Conservation (phyloP, 2,329 filamentous ascomycete genomes). For the Apiospora rasikravindrae region DNA sequence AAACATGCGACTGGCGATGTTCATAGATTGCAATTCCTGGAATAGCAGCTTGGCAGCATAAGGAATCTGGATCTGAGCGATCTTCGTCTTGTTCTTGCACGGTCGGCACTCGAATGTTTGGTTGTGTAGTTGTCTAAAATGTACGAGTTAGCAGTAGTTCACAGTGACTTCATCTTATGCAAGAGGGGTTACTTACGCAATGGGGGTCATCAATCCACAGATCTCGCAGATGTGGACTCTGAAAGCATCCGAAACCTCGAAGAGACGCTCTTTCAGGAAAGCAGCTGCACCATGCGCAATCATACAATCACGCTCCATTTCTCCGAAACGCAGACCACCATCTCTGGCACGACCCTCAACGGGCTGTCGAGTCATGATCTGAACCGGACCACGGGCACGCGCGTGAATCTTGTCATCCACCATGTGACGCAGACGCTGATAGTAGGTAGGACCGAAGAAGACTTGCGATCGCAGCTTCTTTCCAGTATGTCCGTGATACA, state of each 20-base stretch:
- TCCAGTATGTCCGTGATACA: constrained; percentile 99
- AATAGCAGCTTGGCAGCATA: constrained; percentile 98
- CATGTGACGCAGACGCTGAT: constrained; percentile 98
- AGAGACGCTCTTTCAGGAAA: constrained; percentile 96
- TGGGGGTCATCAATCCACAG: constrained; percentile 97
- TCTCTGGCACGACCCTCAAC: constrained; percentile 98
- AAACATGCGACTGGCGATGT: constrained; percentile 97
- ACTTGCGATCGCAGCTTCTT: constrained; percentile 92
- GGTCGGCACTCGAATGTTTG: constrained; percentile 95
- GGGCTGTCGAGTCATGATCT: constrained; percentile 96
- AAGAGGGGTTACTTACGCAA: constrained; percentile 87
- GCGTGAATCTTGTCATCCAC: constrained; percentile 99
- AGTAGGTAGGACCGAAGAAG: constrained; percentile 97
- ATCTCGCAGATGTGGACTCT: constrained; percentile 98
- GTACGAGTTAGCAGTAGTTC: constrained; percentile 40
- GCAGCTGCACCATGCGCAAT: constrained; percentile 98
- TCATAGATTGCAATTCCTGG: constrained; percentile 98
- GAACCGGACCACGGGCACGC: constrained; percentile 93
- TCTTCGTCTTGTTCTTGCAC: constrained; percentile 99
- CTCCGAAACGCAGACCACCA: constrained; percentile 97
- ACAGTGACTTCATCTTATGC: constrained; percentile 6
- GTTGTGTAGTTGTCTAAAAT: constrained; percentile 82
- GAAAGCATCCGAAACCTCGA: constrained; percentile 98
- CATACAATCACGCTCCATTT: constrained; percentile 99
- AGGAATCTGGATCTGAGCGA: constrained; percentile 96